Evolutionary conservation across 371 early-diverging fungal genomes (phyloP), one percentile per base, ranked within the genome.

Genomic region (Rhizopus arrhizus): DNA sequence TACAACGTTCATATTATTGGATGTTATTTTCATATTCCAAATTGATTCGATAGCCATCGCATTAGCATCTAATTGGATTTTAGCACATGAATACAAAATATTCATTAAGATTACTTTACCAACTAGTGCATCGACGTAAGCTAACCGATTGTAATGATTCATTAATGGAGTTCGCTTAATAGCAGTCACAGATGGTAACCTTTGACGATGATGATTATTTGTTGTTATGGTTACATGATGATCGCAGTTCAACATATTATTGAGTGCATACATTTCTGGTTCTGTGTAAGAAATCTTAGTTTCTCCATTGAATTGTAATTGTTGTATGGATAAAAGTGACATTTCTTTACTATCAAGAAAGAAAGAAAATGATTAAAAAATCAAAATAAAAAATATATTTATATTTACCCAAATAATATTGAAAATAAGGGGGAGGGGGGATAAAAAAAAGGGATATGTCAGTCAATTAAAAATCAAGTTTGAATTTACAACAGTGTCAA

Each of bases 11-110:
- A 47, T 56, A 11, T 47, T 56, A 32, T 49, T 54, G 43, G 41
- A 31, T 54, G 46, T 46, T 12, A 42, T 33, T 3, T 47, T 32
- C 5, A 47, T 32, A 3, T 60, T 28, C 86, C 86, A 85, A 52
- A 84, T 83, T 13, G 78, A 77, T 61, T 85, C 84, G 48, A 85
- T 81, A 8, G 82, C 80, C 56, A 79, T 69, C 12, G 84, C 79
- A 48, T 82, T 80, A 10, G 78, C 81, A 64, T 85, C 86, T 85
- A 68, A 34, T 50, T 35, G 11, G 16, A 43, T 15, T 52, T 28
- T 38, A 40, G 35, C 15, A 16, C 12, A 29, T 33, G 33, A 22
- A 22, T 22, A 22, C 22, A 22, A 22, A 22, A 22, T 22, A 22
- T 22, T 22, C 22, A 41, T 15, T 9, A 28, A 46, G 10, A 3